phyloP scores from a whole-genome alignment of 768 basidiomycete genomes.

The Trametes gibbosa region DNA sequence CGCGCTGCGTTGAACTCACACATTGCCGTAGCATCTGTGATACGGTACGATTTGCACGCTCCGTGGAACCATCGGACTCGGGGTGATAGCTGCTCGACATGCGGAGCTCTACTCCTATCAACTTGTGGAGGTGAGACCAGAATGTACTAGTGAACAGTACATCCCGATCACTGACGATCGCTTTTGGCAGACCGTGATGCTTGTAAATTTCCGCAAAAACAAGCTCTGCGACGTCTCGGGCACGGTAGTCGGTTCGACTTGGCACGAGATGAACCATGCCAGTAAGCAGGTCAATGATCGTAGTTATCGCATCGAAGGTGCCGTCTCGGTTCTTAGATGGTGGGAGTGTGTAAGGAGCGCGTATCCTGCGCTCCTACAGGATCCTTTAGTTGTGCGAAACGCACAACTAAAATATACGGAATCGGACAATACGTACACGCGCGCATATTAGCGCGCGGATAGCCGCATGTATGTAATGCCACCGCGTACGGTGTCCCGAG shows the following conservation, averaged over 20 bases:
- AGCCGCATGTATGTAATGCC: no score
- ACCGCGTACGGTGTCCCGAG: no score
- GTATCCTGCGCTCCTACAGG: no score
- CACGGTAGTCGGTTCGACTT: constrained; percentile 27
- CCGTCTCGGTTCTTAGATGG: constrained; percentile 25
- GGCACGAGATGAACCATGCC: constrained; percentile 29
- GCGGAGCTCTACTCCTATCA: constrained; percentile 20
- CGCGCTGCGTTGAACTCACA: constrained; percentile 11
- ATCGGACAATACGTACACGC: no score
- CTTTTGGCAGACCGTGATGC: constrained; percentile 29
- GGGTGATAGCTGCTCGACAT: constrained; percentile 33
- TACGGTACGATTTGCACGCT: constrained; percentile 21
- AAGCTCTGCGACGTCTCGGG: constrained; percentile 33
- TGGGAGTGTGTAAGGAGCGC: no score
- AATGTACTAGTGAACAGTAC: constrained; percentile 35
- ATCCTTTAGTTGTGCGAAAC: no score
- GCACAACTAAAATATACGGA: no score
- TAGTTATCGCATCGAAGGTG: constrained; percentile 23
- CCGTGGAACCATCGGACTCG: constrained; percentile 30
- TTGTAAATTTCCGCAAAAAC: constrained; percentile 36
- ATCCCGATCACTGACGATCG: not conserved
- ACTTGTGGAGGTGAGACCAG: constrained; percentile 28
- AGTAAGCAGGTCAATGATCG: constrained; percentile 26
- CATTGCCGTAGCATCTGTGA: constrained; percentile 19
- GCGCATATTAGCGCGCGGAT: no score